phyloP scores from a whole-genome alignment of 495 filamentous ascomycete genomes.

The Podospora sp. region DNA sequence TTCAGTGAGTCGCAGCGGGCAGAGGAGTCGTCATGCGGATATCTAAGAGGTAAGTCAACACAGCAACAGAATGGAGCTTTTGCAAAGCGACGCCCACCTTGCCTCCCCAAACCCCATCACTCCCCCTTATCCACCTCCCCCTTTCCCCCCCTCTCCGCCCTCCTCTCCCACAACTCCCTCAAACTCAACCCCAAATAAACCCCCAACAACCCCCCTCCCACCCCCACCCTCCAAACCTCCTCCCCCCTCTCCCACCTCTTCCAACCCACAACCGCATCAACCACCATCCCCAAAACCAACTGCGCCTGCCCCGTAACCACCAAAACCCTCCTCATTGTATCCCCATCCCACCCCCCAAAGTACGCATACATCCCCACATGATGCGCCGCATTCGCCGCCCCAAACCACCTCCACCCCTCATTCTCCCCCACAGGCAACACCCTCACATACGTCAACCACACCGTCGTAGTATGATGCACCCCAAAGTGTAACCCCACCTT shows the following conservation, averaged over 20 bases:
- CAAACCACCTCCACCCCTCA: constrained; percentile 11
- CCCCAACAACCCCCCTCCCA: background rate
- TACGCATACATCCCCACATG: constrained; percentile 12
- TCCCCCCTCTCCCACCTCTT: background rate
- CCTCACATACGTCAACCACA: background rate
- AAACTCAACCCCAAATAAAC: constrained; percentile 8
- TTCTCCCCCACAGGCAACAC: background rate
- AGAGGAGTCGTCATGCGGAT: too few relatives aligned
- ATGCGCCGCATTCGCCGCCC: constrained; percentile 3
- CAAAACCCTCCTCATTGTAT: background rate
- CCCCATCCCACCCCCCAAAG: constrained; percentile 5
- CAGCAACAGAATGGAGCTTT: too few relatives aligned
- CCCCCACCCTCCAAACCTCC: constrained; percentile 6
- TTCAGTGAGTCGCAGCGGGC: too few relatives aligned
- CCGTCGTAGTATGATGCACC: background rate
- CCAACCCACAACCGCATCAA: background rate
- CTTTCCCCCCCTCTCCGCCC: background rate
- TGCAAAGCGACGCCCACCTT: too few relatives aligned
- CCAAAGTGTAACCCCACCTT: constrained; percentile 2
- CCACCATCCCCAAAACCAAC: background rate
- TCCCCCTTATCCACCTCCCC: background rate
- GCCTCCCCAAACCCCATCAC: background rate
- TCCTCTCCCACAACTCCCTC: background rate
- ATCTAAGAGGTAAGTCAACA: too few relatives aligned
- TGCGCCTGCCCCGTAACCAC: background rate